Evolutionary conservation across 169 alveolate genomes (phyloP), one percentile per base, ranked within the genome.

Genomic region (Plasmodium malariae): DNA sequence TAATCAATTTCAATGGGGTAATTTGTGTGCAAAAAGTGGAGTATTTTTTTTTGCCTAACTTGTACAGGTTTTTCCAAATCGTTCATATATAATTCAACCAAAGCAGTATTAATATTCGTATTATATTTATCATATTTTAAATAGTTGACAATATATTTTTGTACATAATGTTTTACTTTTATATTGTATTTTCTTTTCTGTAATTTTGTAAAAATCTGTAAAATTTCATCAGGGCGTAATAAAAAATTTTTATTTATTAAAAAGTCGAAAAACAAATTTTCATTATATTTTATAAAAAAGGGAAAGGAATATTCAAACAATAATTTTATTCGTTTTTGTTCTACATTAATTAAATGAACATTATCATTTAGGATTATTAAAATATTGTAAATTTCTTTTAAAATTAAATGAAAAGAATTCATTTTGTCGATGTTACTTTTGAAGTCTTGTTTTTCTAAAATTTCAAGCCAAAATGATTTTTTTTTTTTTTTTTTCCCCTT

Each of bases 241-340:
- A 83, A 40, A 32, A 67, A 28, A 51, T 83, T 67, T 48, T 70
- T 65, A 21, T 55, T 67, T 65, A 36, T 34, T 21, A 83, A 32
- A 34, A 83, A 67, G 36, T 68, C 55, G 32, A 67, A 83, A 37
- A 83, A 83, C 32, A 59, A 59, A 40, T 28, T 67, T 83, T 83
- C 85, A 70, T 83, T 83, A 67, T 65, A 51, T 83, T 57, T 34
- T n/a, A 83, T 67, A 7, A 83, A 24, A 30, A 83, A 67, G 1
- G 91, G 91, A 17, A 83, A 83, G 11, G 91, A 21, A 51, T 51
- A 34, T 83, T 83, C 85, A 68, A 83, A 83, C 11, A 83, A 17
- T n/a, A 49, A 49, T 67, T 83, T 83, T 9, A 83, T 67, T 67
- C 51, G 14, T 21, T 71, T 54, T 51, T 83, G 37, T 12, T 67